A percentile compares a stretch with the other conserved stretches of the same genome.
These are phyloP conservation scores for Thelephora ganbajun DNA, from an alignment of 768 basidiomycete genomes.

Conservation along the genomic window DNA sequence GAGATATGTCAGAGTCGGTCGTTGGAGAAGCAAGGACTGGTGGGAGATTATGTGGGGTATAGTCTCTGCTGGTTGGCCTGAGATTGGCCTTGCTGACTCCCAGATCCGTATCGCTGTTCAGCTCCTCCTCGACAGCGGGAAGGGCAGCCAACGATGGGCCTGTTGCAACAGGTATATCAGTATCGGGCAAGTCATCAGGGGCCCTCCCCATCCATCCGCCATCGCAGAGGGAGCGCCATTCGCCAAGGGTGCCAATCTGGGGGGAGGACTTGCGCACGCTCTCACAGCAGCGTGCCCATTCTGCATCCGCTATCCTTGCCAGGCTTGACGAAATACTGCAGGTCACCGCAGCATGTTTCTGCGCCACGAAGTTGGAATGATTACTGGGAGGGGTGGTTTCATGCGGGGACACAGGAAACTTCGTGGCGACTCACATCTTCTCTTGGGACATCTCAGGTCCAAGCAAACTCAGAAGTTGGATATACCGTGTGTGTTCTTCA, in stretches of 20 bases:
- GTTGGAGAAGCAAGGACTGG: background rate
- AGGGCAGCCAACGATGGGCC: too few relatives aligned
- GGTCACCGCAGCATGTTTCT: slow-evolving; percentile 43
- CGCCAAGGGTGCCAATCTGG: slow-evolving; percentile 52
- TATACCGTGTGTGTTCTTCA: slow-evolving; percentile 69
- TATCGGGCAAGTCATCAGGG: slow-evolving; percentile 29
- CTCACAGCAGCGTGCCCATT: slow-evolving; percentile 65
- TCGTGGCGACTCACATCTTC: slow-evolving; percentile 46
- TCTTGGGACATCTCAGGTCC: slow-evolving; percentile 72
- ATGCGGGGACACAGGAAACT: background rate
- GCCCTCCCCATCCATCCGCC: slow-evolving; percentile 49
- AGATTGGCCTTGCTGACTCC: too few relatives aligned
- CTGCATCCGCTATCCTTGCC: slow-evolving; percentile 61
- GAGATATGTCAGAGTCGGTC: slow-evolving; percentile 2
- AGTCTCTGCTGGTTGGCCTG: too few relatives aligned
- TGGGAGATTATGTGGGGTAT: too few relatives aligned
- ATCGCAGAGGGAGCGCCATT: slow-evolving; percentile 66
- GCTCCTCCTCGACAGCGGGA: background rate
- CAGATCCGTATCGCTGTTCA: too few relatives aligned
- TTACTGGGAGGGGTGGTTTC: slow-evolving; percentile 34
- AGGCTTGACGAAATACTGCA: slow-evolving; percentile 51
- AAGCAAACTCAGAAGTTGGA: slow-evolving; percentile 53
- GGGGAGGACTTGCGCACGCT: slow-evolving; percentile 54
- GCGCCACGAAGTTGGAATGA: slow-evolving; percentile 47
- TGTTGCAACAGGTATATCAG: slow-evolving; percentile 7